Percentiles rank a stretch among this genome's conserved stretches.
phyloP scores from a whole-genome alignment of 768 basidiomycete species.

The Sporobolomyces phaffii region DNA sequence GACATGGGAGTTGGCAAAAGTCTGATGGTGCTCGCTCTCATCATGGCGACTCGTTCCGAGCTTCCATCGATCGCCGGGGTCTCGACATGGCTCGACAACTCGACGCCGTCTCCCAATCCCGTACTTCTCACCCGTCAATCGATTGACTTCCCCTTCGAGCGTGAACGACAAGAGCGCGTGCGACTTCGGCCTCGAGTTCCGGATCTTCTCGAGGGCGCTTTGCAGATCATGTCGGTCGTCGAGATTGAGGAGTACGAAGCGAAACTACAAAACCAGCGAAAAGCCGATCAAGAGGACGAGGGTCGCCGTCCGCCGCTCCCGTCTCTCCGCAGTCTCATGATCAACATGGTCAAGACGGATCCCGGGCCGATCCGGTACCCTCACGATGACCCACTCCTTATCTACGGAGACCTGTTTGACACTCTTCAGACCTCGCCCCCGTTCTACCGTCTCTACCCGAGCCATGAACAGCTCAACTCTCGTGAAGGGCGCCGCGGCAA shows the following conservation, averaged over 20 bases:
- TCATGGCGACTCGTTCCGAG: constrained; percentile 41
- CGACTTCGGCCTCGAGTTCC: constrained; percentile 13
- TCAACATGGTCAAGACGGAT: constrained; percentile 12
- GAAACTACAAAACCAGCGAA: neutral
- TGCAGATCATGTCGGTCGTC: neutral
- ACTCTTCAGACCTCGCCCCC: constrained; percentile 8
- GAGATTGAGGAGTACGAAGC: constrained; percentile 1
- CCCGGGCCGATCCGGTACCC: neutral
- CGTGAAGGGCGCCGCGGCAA: constrained; percentile 24
- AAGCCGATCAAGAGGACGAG: neutral
- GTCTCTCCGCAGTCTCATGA: constrained; percentile 4
- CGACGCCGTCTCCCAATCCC: neutral
- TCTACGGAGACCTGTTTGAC: neutral
- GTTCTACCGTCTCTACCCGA: constrained; percentile 27
- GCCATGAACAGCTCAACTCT: constrained; percentile 19
- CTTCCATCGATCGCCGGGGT: constrained; percentile 30
- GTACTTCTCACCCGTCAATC: constrained; percentile 16
- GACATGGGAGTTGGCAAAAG: constrained; percentile 49
- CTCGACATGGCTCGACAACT: constrained; percentile 34
- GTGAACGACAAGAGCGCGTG: constrained; percentile 11
- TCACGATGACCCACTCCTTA: neutral
- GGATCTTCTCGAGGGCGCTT: neutral
- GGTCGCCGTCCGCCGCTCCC: constrained; percentile 6
- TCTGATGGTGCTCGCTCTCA: constrained; percentile 44
- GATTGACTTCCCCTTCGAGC: constrained; percentile 12